phyloP scores from a whole-genome alignment of 1,284 basidiomycete species.

The Tilletia horrida region DNA sequence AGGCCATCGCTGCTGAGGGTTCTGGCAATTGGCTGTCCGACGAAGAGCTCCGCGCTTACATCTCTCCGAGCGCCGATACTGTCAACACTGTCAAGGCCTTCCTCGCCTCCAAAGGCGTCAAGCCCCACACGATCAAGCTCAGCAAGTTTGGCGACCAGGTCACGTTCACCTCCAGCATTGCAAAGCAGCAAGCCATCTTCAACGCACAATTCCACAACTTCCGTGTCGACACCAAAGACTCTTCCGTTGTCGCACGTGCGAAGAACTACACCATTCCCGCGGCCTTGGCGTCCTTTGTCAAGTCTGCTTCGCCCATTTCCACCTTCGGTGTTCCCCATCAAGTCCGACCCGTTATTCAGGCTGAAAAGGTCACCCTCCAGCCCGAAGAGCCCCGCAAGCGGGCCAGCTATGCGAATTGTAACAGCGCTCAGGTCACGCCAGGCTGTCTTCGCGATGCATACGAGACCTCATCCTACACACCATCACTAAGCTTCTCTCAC shows the following conservation, averaged over 20 bases:
- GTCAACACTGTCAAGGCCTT: conserved; percentile 10
- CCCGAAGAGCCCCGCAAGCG: neutral
- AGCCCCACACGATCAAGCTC: conserved; percentile 3
- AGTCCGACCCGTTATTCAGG: neutral
- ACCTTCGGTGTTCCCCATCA: conserved; percentile 1
- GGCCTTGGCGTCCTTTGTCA: conserved; percentile 2
- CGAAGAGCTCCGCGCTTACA: conserved; percentile 18
- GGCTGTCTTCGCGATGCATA: conserved; percentile 17
- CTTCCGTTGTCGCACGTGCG: conserved; percentile 9
- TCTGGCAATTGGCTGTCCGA: conserved; percentile 19
- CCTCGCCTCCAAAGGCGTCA: conserved; percentile 17
- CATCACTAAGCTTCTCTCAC: neutral
- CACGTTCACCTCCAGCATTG: conserved; percentile 16
- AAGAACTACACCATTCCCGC: conserved; percentile 20
- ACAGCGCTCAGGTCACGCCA: conserved; percentile 7
- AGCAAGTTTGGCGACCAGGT: conserved; percentile 19
- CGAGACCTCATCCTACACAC: conserved; percentile 19
- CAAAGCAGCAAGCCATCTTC: conserved; percentile 7
- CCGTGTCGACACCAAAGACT: neutral
- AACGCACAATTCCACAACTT: conserved; percentile 16
- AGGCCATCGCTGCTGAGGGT: conserved; percentile 17
- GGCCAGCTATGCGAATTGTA: conserved; percentile 3
- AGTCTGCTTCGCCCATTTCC: conserved; percentile 12
- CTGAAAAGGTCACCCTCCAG: neutral
- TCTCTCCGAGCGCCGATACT: conserved; percentile 13